A percentile compares a stretch with the other conserved stretches of the same genome.
Conservation (phyloP, 169 alveolate species). For the Amoebophrya sp. region DNA sequence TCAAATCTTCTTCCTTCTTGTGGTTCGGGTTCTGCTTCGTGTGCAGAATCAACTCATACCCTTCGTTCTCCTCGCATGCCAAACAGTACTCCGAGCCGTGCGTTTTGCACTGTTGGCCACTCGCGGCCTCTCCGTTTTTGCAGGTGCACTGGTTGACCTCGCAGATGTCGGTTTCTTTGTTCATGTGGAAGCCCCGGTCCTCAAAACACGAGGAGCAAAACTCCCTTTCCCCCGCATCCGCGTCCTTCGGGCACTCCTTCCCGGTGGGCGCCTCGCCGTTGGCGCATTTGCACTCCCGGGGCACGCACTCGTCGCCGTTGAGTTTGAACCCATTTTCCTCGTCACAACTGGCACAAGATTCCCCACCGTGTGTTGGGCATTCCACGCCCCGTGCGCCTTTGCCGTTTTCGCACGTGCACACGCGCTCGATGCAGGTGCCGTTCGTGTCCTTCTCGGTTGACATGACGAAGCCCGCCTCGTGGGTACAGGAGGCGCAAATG, state of each 20-base stretch:
- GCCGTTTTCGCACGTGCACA: not conserved
- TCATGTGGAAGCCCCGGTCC: not conserved
- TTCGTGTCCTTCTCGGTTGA: not conserved
- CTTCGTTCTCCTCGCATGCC: not conserved
- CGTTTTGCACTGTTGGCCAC: not conserved
- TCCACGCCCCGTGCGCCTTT: not conserved
- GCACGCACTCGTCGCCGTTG: not conserved
- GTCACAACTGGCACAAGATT: not conserved
- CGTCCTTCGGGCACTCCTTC: not conserved
- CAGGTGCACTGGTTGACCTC: not conserved
- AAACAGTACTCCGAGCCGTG: not conserved
- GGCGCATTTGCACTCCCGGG: not conserved
- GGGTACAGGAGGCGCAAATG: not conserved
- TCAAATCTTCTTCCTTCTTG: too few species aligned
- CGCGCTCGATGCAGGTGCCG: too few species aligned
- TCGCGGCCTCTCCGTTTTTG: not conserved
- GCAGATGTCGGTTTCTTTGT: not conserved
- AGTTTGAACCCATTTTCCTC: not conserved
- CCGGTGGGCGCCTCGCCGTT: not conserved
- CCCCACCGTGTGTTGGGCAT: not conserved
- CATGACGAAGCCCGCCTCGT: not conserved
- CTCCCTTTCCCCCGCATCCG: not conserved
- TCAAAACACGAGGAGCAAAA: not conserved
- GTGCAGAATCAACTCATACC: not conserved
- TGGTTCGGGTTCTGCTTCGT: too few species aligned